These are phyloP conservation scores for Populus hybrid DNA, from an alignment of 441 rosid genomes.

Conservation along the genomic window DNA sequence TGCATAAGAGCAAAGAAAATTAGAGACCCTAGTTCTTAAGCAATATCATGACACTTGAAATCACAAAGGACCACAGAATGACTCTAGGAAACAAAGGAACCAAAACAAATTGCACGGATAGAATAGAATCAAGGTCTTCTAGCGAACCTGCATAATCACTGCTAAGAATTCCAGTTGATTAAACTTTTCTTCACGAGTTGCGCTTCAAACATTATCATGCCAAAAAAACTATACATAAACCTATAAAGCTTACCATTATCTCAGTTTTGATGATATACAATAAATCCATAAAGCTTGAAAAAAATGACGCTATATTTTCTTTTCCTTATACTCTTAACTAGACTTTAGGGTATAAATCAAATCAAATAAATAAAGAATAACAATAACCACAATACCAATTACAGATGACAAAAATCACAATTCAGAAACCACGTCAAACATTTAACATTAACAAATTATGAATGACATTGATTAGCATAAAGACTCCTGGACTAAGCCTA, in stretches of 20 bases:
- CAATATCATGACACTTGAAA: not conserved
- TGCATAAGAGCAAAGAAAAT: not conserved
- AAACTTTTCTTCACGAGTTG: not conserved
- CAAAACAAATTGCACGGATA: not conserved
- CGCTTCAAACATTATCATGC: not conserved
- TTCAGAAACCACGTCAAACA: not conserved
- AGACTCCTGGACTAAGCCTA: not conserved
- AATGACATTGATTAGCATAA: not conserved
- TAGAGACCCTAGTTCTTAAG: not conserved
- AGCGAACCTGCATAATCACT: not conserved
- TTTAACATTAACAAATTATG: not conserved
- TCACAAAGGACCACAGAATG: not conserved
- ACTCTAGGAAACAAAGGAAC: not conserved
- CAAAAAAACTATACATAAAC: not conserved
- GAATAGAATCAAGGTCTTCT: not conserved
- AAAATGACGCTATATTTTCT: not conserved
- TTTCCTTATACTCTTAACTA: not conserved
- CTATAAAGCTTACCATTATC: not conserved
- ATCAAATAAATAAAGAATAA: not conserved
- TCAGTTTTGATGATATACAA: not conserved
- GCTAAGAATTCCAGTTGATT: not conserved
- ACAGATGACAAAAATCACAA: not conserved
- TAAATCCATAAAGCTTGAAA: not conserved
- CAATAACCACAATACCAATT: not conserved
- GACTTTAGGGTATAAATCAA: not conserved